Evolutionary conservation across 768 basidiomycete genomes (phyloP), one percentile per base, ranked within the genome.

Genomic region (Mycena crocata): DNA sequence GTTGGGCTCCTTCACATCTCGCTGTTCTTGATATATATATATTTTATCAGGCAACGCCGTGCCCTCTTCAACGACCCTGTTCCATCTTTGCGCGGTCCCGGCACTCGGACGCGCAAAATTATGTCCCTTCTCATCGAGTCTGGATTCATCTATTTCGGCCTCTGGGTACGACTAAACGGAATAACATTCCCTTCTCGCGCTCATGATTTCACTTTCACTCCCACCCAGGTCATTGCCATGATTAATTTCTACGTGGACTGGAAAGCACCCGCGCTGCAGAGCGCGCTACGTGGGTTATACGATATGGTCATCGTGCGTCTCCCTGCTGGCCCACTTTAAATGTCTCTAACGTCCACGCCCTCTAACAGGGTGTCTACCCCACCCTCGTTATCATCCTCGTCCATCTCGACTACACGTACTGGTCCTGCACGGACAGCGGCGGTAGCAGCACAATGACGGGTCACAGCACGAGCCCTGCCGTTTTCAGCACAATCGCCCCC

Each of bases 331-430:
- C 35, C 32, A 21, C 30, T 24, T 54, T n/a, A n/a, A n/a, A n/a
- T n/a, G 12, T 39, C 32, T 55, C 24, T 17, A 28, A 56, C 3
- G 21, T 31, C 28, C 5, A 42, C 28, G 24, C n/a, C 28, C 7
- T 34, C 35, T 39, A 5, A 39, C 44, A 63, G 62, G 62, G 62
- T 31, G 26, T 23, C 1, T 63, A 63, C 14, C 62, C 62, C 21
- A 63, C 52, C 44, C 40, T 63, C 42, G 55, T 63, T 9, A 63
- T 63, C 52, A 55, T 55, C 30, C 31, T 63, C 40, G 62, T 63
- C 8, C 52, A 54, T 42, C 44, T 63, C 31, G 51, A 54, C 42
- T 63, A 54, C 52, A 63, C 62, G 5, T 24, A 55, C 42, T 63
- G 62, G 62, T 31, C 46, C 30, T 52, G 7, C 8, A 15, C 46